Conservation (phyloP, 345 rosid species). For the Brassica napus region DNA sequence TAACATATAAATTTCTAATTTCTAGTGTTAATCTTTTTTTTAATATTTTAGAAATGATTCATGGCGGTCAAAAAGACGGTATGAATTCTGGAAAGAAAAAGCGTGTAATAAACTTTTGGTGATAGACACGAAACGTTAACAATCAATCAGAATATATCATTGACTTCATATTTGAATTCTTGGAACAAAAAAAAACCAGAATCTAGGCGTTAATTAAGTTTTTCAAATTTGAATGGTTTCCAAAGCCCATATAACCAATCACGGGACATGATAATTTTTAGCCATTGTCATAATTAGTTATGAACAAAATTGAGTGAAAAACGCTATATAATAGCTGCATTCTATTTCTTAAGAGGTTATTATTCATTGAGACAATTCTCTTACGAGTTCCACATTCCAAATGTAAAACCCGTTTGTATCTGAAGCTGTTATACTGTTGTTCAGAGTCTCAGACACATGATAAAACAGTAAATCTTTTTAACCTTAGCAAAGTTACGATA, state of each 20-base stretch:
- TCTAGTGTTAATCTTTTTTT: background rate
- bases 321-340: too few species aligned
- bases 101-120: background rate
- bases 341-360: too few species aligned
- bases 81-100: background rate
- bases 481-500: background rate
- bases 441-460: background rate
- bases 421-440: background rate
- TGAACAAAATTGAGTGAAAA: background rate
- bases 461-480: background rate
- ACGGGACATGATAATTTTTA: background rate
- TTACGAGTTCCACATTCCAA: background rate
- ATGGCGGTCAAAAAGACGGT: conserved; percentile 14
- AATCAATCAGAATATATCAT: conserved; percentile 22
- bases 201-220: background rate
- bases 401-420: too few species aligned
- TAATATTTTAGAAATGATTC: background rate
- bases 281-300: conserved; percentile 4
- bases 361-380: background rate
- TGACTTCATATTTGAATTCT: background rate
- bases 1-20: background rate
- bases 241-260: background rate
- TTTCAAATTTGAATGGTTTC: background rate
- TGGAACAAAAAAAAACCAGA: background rate
- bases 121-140: background rate